A percentile compares a stretch with the other conserved stretches of the same genome.
Conservation (phyloP, 2,329 filamentous ascomycete species). For the Fusarium poae region DNA sequence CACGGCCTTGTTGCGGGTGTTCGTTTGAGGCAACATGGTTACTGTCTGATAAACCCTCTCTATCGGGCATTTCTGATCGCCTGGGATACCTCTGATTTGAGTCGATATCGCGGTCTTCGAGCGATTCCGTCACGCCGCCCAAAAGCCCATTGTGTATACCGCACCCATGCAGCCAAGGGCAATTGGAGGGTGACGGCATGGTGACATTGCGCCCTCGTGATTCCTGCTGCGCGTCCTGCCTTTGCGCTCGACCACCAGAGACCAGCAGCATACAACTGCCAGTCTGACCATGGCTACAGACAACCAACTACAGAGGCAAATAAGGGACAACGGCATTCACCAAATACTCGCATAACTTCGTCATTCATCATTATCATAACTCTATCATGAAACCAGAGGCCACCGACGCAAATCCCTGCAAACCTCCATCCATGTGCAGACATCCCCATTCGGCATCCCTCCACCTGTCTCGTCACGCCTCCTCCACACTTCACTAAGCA, state of each 20-base stretch:
- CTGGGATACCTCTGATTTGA: neutral
- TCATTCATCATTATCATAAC: neutral
- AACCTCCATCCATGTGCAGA: conserved; percentile 45
- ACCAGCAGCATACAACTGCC: too few species aligned
- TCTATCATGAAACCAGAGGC: conserved; percentile 33
- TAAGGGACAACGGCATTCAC: too few species aligned
- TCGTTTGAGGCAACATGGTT: neutral
- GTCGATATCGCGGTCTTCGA: neutral
- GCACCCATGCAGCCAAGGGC: too few species aligned
- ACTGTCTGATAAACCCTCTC: neutral
- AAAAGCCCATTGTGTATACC: too few species aligned
- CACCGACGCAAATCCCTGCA: conserved; percentile 40
- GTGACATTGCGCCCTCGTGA: neutral
- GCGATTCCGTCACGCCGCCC: too few species aligned
- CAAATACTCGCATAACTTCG: neutral
- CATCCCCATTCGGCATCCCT: conserved; percentile 21
- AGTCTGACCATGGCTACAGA: neutral
- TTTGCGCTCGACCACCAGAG: neutral
- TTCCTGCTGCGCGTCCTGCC: neutral
- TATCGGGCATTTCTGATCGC: neutral
- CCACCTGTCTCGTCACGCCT: conserved; percentile 33
- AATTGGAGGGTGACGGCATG: too few species aligned
- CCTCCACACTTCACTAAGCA: conserved; percentile 40
- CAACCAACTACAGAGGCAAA: neutral
- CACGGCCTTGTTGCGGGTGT: neutral